Conservation (phyloP, 2,329 filamentous ascomycete genomes). For the Dactylellina leptospora region DNA sequence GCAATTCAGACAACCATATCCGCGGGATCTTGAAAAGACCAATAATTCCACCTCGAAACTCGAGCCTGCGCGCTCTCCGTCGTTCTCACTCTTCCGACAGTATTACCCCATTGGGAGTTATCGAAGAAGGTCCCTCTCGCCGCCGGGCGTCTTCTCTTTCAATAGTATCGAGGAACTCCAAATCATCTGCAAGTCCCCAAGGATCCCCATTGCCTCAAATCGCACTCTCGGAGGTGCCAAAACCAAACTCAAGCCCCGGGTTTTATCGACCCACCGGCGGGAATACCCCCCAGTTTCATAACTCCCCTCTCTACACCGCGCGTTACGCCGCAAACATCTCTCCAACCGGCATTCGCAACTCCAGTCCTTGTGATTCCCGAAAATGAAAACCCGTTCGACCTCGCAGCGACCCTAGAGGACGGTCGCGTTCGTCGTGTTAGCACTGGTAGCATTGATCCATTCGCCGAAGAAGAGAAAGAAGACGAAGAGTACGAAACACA, state of each 20-base stretch:
- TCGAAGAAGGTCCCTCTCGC: conserved; percentile 8
- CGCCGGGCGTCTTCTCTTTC: conserved; percentile 32
- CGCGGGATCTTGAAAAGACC: conserved; percentile 43
- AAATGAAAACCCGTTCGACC: conserved; percentile 39
- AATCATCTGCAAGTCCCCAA: not conserved
- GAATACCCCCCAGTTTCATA: conserved; percentile 20
- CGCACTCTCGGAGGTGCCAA: not conserved
- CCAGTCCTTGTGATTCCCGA: conserved; percentile 31
- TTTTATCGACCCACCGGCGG: not conserved
- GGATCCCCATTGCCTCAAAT: not conserved
- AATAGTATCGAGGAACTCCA: conserved; percentile 3
- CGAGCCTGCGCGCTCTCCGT: conserved; percentile 31
- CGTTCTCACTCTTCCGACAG: conserved; percentile 39
- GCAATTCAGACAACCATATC: conserved; percentile 23
- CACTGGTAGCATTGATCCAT: conserved; percentile 35
- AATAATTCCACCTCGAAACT: conserved; percentile 25
- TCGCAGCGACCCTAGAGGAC: conserved; percentile 37
- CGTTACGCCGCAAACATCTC: conserved; percentile 14
- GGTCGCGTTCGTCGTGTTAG: conserved; percentile 31
- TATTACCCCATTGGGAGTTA: conserved; percentile 1
- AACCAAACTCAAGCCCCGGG: not conserved
- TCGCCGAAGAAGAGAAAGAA: conserved; percentile 17
- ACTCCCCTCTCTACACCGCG: conserved; percentile 14
- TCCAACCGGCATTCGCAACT: conserved; percentile 25
- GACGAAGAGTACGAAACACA: not conserved